Conservation (phyloP, 495 filamentous ascomycete genomes). For the Bryoglossum gracile region DNA sequence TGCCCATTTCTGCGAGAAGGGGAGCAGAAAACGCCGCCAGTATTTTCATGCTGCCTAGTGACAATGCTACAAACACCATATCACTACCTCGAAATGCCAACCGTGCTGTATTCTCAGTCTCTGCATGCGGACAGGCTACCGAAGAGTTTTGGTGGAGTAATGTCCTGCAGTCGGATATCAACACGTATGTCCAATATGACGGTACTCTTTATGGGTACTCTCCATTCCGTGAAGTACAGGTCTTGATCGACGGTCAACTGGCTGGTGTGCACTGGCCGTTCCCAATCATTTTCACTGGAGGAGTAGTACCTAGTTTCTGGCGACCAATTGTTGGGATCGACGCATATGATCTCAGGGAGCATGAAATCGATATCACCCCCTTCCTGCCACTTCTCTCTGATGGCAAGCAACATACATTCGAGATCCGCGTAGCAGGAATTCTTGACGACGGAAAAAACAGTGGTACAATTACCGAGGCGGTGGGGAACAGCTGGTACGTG, state of each 20-base stretch:
- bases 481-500: conserved; percentile 72
- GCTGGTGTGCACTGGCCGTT: conserved; percentile 84
- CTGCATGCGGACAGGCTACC: conserved; percentile 65
- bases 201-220: conserved; percentile 61
- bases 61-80: conserved; percentile 55
- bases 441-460: conserved; percentile 38
- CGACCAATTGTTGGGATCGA: conserved; percentile 80
- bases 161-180: conserved; percentile 54
- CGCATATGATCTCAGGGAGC: conserved; percentile 72
- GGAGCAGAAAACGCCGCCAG: conserved; percentile 49
- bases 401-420: conserved; percentile 57
- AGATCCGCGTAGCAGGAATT: conserved; percentile 62
- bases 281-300: conserved; percentile 82
- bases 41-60: conserved; percentile 59
- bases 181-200: conserved; percentile 50
- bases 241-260: conserved; percentile 67
- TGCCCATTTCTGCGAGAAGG: conserved; percentile 64
- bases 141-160: conserved; percentile 94
- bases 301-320: conserved; percentile 76
- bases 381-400: conserved; percentile 65
- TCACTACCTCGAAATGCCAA: conserved; percentile 52
- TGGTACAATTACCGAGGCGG: conserved; percentile 47
- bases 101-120: conserved; percentile 68
- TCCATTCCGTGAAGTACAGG: conserved; percentile 77
- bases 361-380: conserved; percentile 80